phyloP scores from a whole-genome alignment of 2,329 filamentous ascomycete species.

The Fusarium illudens region DNA sequence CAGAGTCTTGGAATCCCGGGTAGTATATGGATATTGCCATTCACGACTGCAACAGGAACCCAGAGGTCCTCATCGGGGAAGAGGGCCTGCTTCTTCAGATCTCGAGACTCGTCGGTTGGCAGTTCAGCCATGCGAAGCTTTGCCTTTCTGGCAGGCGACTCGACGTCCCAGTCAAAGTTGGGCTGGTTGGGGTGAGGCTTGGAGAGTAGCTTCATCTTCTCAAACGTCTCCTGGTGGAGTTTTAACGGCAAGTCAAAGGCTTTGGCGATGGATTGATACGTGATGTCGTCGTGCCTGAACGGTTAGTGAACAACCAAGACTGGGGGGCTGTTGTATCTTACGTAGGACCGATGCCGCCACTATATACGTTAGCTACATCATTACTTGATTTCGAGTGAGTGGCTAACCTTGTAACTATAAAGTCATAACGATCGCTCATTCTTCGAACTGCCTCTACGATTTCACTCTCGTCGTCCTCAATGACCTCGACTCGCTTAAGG shows the following conservation, averaged over 20 bases:
- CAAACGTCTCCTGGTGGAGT: conserved; percentile 79
- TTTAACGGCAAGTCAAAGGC: conserved; percentile 81
- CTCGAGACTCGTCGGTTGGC: conserved; percentile 74
- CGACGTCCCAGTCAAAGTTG: conserved; percentile 84
- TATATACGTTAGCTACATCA: conserved; percentile 40
- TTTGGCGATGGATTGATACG: conserved; percentile 91
- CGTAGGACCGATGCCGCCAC: conserved; percentile 95
- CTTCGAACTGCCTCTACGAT: conserved; percentile 87
- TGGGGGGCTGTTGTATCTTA: conserved; percentile 49
- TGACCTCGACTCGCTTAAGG: conserved; percentile 89
- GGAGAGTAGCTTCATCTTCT: conserved; percentile 84
- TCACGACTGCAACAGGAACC: conserved; percentile 90
- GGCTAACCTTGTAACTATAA: conserved; percentile 83
- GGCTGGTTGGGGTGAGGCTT: conserved; percentile 76
- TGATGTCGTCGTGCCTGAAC: conserved; percentile 92
- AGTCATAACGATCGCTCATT: conserved; percentile 91
- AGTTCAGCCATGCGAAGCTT: conserved; percentile 91
- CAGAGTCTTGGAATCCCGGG: conserved; percentile 88
- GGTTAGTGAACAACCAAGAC: conserved; percentile 25
- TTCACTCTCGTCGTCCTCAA: conserved; percentile 89
- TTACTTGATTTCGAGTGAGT: not conserved
- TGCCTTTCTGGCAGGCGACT: conserved; percentile 79
- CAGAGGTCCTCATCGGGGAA: conserved; percentile 85
- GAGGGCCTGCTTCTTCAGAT: conserved; percentile 75
- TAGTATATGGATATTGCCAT: conserved; percentile 91